Evolutionary conservation across 257 asterid species (phyloP), one percentile per base, ranked within the genome.

Genomic region (Solanum phureja): DNA sequence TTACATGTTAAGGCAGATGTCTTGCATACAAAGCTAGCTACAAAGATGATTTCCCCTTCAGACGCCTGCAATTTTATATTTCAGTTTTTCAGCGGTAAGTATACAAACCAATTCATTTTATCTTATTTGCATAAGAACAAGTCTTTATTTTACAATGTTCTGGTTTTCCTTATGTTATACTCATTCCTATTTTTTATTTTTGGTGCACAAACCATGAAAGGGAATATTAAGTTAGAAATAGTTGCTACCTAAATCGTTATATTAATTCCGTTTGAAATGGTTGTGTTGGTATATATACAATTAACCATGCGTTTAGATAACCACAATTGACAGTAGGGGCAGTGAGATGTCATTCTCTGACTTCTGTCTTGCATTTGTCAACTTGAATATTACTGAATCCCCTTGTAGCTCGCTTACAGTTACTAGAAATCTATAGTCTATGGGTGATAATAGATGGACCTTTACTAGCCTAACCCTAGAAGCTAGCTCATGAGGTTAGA

Each of bases 1-100:
- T 87, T 97, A 86, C 93, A 94, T 90, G 37, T 86, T 42, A 94
- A 91, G 92, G 95, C 99, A n/a, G 93, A 86, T 88, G 98, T 92
- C 88, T 89, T 95, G 94, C 90, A 92, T 18, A 74, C 86, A 74
- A 94, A 95, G 93, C 92, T 95, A 82, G 92, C 86, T 86, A 94
- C 89, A 88, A 95, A 93, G 91, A 91, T 87, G 84, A 89, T 93
- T 82, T 91, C 95, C 84, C 95, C 98, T 89, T 89, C 93, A n/a
- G 98, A 95, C 88, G 98, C 91, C 83, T 95, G 98, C 96, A 84
- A 16, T 85, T 85, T 91, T 68, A 92, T 97, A 88, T 94, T 92
- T 83, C 96, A 92, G 52, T 95, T 95, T 88, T 97, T 97, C 91
- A 90, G 90, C 87, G 87, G 98, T 97, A 93, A 93, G 99, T 91